These are phyloP conservation scores for Candida insectalens DNA, from an alignment of 805 yeast species.

Conservation along the genomic window DNA sequence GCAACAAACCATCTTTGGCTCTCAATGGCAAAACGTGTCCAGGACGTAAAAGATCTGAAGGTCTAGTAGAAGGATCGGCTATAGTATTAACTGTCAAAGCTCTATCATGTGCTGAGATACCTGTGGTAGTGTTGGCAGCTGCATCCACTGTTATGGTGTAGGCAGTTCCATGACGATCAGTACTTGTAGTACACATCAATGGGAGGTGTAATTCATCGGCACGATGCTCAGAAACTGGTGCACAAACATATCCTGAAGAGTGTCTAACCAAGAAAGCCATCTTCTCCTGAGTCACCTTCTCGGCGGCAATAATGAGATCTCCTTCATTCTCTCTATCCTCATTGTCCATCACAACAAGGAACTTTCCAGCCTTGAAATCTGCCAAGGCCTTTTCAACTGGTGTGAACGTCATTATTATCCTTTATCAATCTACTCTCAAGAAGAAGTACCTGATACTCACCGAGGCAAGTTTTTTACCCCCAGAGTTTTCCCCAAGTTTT, in stretches of 20 bases:
- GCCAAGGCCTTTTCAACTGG: conserved; percentile 63
- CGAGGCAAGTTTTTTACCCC: no score
- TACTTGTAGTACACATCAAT: conserved; percentile 45
- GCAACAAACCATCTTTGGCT: conserved; percentile 79
- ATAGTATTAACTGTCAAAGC: conserved; percentile 69
- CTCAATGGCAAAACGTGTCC: conserved; percentile 93
- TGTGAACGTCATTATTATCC: no score
- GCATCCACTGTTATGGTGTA: conserved; percentile 89
- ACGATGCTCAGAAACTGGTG: conserved; percentile 65
- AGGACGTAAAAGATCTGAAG: conserved; percentile 74
- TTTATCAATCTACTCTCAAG: no score
- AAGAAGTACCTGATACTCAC: no score
- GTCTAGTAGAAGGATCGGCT: conserved; percentile 47
- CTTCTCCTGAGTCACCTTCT: conserved; percentile 62
- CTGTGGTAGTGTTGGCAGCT: conserved; percentile 88
- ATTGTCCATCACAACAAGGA: conserved; percentile 93
- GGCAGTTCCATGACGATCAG: conserved; percentile 93
- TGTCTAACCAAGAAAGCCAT: conserved; percentile 92
- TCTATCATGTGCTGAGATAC: conserved; percentile 91
- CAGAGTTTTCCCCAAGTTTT: no score
- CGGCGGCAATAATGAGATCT: conserved; percentile 91
- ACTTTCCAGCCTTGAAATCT: conserved; percentile 68
- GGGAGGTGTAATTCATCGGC: conserved; percentile 81
- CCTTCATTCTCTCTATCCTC: conserved; percentile 97
- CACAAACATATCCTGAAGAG: conserved; percentile 89